Percentiles rank a stretch among this genome's conserved stretches.
Conservation (phyloP, 805 yeast genomes). For the Blastobotrys terrestris region DNA sequence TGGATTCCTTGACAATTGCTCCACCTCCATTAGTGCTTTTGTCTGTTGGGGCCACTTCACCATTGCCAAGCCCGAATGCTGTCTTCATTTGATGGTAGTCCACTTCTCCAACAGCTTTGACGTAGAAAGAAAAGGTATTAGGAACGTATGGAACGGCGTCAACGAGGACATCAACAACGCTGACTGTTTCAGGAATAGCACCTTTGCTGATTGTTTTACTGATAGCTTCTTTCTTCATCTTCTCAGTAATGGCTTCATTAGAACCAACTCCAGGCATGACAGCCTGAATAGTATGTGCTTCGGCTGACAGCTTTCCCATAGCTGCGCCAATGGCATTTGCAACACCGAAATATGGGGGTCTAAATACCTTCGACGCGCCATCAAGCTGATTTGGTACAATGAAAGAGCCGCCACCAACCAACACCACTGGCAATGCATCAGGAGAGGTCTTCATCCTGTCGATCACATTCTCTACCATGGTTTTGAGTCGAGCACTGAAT, state of each 20-base stretch:
- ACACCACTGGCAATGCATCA: conserved; percentile 38
- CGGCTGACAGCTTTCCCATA: conserved; percentile 38
- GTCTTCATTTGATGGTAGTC: conserved; percentile 30
- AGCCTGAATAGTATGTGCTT: conserved; percentile 23
- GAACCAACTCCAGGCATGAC: conserved; percentile 13
- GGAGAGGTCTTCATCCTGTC: conserved; percentile 43
- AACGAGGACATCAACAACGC: conserved; percentile 26
- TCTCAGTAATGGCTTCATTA: conserved; percentile 21
- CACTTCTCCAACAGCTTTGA: conserved; percentile 37
- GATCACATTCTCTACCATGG: conserved; percentile 31
- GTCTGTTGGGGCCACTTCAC: not conserved
- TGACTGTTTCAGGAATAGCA: conserved; percentile 22
- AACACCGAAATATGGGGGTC: conserved; percentile 38
- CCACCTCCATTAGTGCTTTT: conserved; percentile 1
- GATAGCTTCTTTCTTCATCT: conserved; percentile 18
- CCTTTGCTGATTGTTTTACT: conserved; percentile 25
- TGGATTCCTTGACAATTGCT: conserved; percentile 3
- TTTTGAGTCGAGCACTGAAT: conserved; percentile 16
- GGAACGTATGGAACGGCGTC: conserved; percentile 32
- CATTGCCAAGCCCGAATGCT: no score
- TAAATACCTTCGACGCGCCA: conserved; percentile 39
- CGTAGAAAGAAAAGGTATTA: conserved; percentile 15
- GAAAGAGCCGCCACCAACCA: conserved; percentile 48
- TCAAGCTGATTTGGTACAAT: conserved; percentile 35
- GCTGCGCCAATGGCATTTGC: conserved; percentile 51